These are phyloP conservation scores for Chaetomiaceae sp. DNA, from an alignment of 2,329 filamentous ascomycete genomes.

Conservation along the genomic window DNA sequence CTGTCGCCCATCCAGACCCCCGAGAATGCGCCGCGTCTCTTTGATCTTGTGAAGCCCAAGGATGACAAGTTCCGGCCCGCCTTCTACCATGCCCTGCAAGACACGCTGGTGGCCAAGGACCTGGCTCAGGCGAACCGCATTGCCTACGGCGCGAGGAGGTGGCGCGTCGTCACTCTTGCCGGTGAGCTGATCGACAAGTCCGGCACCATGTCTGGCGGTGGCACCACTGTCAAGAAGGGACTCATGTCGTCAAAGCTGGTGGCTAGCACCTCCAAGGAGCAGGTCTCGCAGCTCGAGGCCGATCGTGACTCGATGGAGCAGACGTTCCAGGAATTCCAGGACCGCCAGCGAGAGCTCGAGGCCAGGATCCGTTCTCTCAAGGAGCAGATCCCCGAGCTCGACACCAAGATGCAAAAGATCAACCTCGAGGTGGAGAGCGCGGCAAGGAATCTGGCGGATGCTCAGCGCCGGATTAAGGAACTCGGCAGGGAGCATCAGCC, in stretches of 20 bases:
- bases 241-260: conserved; percentile 95
- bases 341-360: conserved; percentile 77
- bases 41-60: conserved; percentile 87
- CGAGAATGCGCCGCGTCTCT: conserved; percentile 85
- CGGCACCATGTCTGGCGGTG: conserved; percentile 97
- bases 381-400: conserved; percentile 74
- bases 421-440: conserved; percentile 82
- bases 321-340: conserved; percentile 78
- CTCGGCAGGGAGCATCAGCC: conserved; percentile 75
- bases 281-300: conserved; percentile 78
- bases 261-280: conserved; percentile 81
- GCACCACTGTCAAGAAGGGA: conserved; percentile 81
- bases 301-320: conserved; percentile 82
- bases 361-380: conserved; percentile 65
- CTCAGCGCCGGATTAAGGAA: conserved; percentile 80
- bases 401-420: conserved; percentile 89
- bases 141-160: conserved; percentile 86
- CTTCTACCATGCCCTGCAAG: conserved; percentile 92
- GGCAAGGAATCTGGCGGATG: conserved; percentile 76
- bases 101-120: conserved; percentile 89
- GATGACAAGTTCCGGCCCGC: conserved; percentile 81
- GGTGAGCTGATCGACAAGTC: conserved; percentile 97
- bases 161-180: conserved; percentile 93
- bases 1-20: conserved; percentile 79
- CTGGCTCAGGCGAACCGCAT: conserved; percentile 96